Evolutionary conservation across 495 filamentous ascomycete genomes (phyloP).

Genomic region (Penicillium tannophilum): DNA sequence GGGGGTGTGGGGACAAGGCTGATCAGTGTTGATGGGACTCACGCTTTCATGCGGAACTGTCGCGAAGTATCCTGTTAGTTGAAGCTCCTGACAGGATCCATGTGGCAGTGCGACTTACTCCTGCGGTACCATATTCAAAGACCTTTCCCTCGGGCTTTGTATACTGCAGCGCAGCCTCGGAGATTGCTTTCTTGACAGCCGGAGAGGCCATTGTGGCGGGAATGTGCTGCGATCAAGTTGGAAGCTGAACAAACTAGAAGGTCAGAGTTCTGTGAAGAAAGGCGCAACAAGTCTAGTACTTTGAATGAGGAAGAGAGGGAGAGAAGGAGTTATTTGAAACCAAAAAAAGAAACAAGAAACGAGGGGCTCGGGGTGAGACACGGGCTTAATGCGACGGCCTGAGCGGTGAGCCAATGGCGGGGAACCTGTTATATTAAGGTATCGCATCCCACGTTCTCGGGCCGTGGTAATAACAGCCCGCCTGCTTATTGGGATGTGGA

Average conservation of each 20-base stretch:
- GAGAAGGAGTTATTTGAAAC: conserved; percentile 22
- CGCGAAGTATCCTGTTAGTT: conserved; percentile 24
- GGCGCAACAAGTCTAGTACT: conserved; percentile 4
- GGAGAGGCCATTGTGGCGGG: conserved; percentile 49
- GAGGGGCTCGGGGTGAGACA: conserved; percentile 34
- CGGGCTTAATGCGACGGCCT: conserved; percentile 33
- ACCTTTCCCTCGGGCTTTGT: conserved; percentile 68
- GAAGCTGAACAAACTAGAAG: conserved; percentile 11
- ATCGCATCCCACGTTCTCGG: not conserved
- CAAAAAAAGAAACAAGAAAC: conserved; percentile 36
- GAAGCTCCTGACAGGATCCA: conserved; percentile 10
- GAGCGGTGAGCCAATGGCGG: conserved; percentile 35
- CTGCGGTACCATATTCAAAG: conserved; percentile 95
- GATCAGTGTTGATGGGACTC: conserved; percentile 42
- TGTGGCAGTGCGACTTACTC: conserved; percentile 54
- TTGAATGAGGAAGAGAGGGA: conserved; percentile 9
- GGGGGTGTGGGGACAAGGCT: conserved; percentile 38
- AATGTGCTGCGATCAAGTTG: conserved; percentile 19
- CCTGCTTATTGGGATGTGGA: conserved; percentile 13
- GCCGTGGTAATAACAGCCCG: not conserved
- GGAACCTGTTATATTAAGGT: conserved; percentile 7
- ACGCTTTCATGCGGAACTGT: conserved; percentile 82
- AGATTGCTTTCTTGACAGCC: conserved; percentile 47
- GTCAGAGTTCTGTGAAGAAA: conserved; percentile 6
- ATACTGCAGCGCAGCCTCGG: conserved; percentile 47